Conservation (phyloP, 805 yeast species). For the Yarrowia sp. region DNA sequence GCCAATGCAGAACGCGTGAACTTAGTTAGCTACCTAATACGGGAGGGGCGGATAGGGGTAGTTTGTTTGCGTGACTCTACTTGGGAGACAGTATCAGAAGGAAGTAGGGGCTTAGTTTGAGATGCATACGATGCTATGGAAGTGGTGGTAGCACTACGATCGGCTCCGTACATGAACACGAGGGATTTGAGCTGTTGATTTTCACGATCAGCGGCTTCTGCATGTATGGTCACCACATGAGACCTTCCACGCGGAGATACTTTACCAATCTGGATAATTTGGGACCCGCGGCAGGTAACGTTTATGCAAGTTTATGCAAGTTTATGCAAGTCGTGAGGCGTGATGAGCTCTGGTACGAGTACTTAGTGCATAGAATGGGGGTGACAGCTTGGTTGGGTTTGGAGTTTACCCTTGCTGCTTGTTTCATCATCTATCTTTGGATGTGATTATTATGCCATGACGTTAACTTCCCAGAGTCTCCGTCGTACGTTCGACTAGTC, state of each 20-base stretch:
- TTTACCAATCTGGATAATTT: background rate
- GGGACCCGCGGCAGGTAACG: background rate
- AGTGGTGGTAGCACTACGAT: too few relatives aligned
- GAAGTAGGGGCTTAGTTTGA: background rate
- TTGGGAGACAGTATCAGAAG: background rate
- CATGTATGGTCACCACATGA: background rate
- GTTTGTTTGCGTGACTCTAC: background rate
- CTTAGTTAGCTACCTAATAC: background rate
- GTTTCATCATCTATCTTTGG: background rate
- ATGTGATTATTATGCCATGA: background rate
- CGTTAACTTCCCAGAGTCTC: background rate
- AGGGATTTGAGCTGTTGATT: background rate
- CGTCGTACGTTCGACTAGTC: too few relatives aligned
- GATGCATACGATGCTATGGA: too few relatives aligned
- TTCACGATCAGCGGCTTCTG: background rate
- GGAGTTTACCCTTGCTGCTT: background rate
- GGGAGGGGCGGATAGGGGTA: constrained; percentile 12
- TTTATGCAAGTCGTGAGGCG: background rate
- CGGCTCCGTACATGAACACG: too few relatives aligned
- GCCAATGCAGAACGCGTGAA: background rate
- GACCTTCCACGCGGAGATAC: background rate
- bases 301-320: background rate
- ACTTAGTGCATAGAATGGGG: background rate
- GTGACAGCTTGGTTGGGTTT: background rate
- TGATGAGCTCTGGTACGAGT: too few relatives aligned